These are phyloP conservation scores for Senecio squalidus DNA, from an alignment of 140 eudicot genomes.

Conservation along the genomic window DNA sequence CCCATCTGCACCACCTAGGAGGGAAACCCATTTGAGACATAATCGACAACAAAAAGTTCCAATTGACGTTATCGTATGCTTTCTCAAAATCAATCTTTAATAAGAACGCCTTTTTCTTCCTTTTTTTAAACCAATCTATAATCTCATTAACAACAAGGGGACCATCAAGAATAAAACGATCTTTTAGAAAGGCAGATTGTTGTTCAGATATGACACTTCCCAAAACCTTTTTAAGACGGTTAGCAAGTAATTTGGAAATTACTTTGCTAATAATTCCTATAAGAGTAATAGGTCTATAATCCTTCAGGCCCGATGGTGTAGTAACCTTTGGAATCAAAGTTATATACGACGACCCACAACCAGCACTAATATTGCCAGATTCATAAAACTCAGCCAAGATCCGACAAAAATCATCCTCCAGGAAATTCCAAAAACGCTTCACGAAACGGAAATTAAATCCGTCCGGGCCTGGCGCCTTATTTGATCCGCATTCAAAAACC, in stretches of 20 bases:
- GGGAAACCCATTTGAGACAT: too few species aligned
- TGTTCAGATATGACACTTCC: too few species aligned
- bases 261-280: too few species aligned
- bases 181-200: too few species aligned
- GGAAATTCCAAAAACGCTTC: not conserved
- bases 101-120: not conserved
- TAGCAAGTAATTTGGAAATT: too few species aligned
- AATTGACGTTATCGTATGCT: not conserved
- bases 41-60: not conserved
- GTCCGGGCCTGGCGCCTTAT: too few species aligned
- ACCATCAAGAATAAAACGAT: not conserved
- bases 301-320: not conserved
- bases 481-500: too few species aligned
- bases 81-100: too few species aligned
- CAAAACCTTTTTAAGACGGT: too few species aligned
- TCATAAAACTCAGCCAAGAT: not conserved
- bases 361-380: not conserved
- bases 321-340: not conserved
- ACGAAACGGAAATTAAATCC: too few species aligned
- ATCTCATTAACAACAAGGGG: not conserved
- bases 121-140: too few species aligned
- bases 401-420: not conserved
- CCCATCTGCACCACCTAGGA: not conserved
- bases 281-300: too few species aligned
- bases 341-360: not conserved